phyloP scores from a whole-genome alignment of 1,139 yeast species.

The Lizanozyma gosingica region DNA sequence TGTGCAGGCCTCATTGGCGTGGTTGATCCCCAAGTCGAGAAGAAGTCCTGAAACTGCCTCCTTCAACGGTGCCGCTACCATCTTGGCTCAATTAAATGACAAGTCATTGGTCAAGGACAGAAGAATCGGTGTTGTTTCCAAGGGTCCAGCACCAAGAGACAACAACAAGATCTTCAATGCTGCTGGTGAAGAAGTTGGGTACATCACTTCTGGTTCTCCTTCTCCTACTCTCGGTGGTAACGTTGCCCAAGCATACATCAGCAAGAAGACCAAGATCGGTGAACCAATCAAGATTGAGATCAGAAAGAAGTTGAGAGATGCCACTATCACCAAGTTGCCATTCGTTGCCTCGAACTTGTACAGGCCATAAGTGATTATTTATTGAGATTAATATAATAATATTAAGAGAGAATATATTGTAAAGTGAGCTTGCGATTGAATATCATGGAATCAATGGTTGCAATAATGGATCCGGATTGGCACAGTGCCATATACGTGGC shows the following conservation, averaged over 20 bases:
- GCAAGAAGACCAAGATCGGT: conserved; percentile 72
- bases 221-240: conserved; percentile 84
- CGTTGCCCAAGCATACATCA: conserved; percentile 85
- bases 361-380: conserved; percentile 22
- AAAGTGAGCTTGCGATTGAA: too few relatives aligned
- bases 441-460: too few relatives aligned
- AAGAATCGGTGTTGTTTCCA: conserved; percentile 65
- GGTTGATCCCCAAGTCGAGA: conserved; percentile 83
- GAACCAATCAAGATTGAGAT: conserved; percentile 68
- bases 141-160: conserved; percentile 91
- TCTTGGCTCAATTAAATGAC: conserved; percentile 61
- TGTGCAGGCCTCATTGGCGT: conserved; percentile 76
- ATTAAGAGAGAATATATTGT: too few relatives aligned
- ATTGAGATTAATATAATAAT: too few relatives aligned
- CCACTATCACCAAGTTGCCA: conserved; percentile 71
- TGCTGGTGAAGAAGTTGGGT: conserved; percentile 54
- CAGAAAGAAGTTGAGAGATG: conserved; percentile 76
- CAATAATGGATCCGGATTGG: too few relatives aligned
- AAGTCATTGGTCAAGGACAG: conserved; percentile 49
- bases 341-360: conserved; percentile 70
- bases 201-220: conserved; percentile 82
- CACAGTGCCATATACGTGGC: too few relatives aligned
- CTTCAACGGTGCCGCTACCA: conserved; percentile 75
- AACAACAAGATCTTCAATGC: conserved; percentile 55
- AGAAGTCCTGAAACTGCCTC: conserved; percentile 36